Evolutionary conservation across 805 yeast genomes (phyloP), one percentile per base, ranked within the genome.

Genomic region (Candida ficus): DNA sequence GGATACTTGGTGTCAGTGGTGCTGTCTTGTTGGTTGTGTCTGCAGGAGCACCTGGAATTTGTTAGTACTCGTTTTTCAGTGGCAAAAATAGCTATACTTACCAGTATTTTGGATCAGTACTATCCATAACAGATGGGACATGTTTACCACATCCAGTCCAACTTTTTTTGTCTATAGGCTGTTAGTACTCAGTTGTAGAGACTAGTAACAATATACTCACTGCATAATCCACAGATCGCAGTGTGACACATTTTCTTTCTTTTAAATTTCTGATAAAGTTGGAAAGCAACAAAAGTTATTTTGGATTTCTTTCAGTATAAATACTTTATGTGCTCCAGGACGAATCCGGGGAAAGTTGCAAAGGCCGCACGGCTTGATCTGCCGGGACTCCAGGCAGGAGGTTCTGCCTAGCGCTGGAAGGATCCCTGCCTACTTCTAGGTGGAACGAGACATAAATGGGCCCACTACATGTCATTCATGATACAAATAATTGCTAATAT

Each of bases 111-210:
- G 62, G 64, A 23, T 71, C 73, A 17, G 79, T 73, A 41, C 53
- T 48, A 39, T 68, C 70, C 83, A 78, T 76, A n/a, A 78, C 78
- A 13, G 57, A 47, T n/a, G 69, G 46, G 31, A 76, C 62, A 50
- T 78, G 82, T n/a, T 59, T 33, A 22, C 82, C 81, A 49, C 80
- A 75, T n/a, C 83, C 83, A 31, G 79, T 69, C 84, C 84, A 78
- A 12, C 80, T 67, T 49, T 76, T 76, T 53, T 71, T 71, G 46
- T 75, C 57, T 51, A 10, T 2, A 14, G 4, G 25, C 18, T 39
- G 43, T 36, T 30, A 41, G 47, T 34, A 16, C n/a, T n/a, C n/a
- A n/a, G n/a, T n/a, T n/a, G n/a, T n/a, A n/a, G n/a, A n/a, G n/a
- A n/a, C n/a, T n/a, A n/a, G n/a, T n/a, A n/a, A n/a, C 1, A 7